These are phyloP conservation scores for Smittium mucronatum DNA, from an alignment of 371 early-diverging fungal species.

Conservation along the genomic window DNA sequence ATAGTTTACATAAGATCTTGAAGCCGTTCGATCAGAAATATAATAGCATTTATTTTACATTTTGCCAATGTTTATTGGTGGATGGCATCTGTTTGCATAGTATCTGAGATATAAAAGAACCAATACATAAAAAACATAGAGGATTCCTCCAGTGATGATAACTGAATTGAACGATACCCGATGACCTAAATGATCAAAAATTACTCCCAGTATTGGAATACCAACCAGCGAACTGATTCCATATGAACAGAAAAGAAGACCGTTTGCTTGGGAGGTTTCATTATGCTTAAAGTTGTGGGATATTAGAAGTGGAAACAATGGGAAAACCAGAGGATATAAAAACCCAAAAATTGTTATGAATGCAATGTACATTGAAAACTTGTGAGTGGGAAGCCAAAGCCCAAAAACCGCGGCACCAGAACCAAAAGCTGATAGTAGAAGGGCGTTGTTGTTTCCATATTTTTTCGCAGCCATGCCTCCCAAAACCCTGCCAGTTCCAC, in stretches of 20 bases:
- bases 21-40: too few relatives aligned
- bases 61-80: neutral
- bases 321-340: neutral
- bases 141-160: neutral
- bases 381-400: slow-evolving; percentile 14
- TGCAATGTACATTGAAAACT: neutral
- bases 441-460: slow-evolving; percentile 16
- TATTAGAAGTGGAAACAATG: neutral
- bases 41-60: neutral
- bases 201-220: neutral
- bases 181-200: slow-evolving; percentile 7
- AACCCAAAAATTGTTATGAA: neutral
- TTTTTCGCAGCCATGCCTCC: slow-evolving; percentile 14
- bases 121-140: neutral
- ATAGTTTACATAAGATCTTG: too few relatives aligned
- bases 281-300: neutral
- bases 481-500: slow-evolving; percentile 14
- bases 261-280: neutral
- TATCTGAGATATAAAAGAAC: neutral
- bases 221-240: neutral
- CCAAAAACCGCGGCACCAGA: slow-evolving; percentile 15
- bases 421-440: slow-evolving; percentile 13
- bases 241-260: neutral
- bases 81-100: neutral
- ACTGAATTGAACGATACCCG: neutral